Base-by-base conservation (phyloP, 176 grass and related monocot species). In the Thinopyrum elongatum region DNA sequence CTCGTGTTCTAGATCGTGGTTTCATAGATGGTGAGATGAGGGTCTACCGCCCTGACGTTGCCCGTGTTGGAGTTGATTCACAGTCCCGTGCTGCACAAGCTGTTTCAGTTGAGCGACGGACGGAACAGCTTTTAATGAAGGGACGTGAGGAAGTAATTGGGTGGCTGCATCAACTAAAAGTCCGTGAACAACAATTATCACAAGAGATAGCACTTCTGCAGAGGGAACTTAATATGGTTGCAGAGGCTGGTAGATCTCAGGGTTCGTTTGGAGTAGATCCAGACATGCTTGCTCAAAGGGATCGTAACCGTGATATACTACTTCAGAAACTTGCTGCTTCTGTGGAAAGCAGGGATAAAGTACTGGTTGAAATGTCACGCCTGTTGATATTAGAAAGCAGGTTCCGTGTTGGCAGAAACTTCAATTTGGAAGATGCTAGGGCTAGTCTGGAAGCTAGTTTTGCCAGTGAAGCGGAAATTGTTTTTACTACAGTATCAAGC, bases 21-120 rank as follows among this genome's bases (percentile, higher is more conserved):
- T 98, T 98, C 84, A 95, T 98, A 73, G 95, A 98, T 91, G 95
- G 95, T 59, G 95, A 98, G 72, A 98, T 98, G 95, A 95, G 95
- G 83, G 84, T 98, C 21, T 98, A 98, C 70, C 93, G 95, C 2
- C 95, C 95, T 57, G 95, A 98, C 87, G 95, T 98, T 29, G 95
- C 95, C 29, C 91, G 95, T 87, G 95, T 98, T 78, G 95, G 95
- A 84, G 95, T 98, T 82, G 95, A 98, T 86, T 93, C 93, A 64
- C 93, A 95, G 57, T 93, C 95, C 61, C 93, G 95, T 81, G 95
- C 95, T 77, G 93, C 95, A 2, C 95, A 98, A 81, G 95, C 93
- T 76, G 95, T 98, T 91, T 98, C 95, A 42, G 95, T 98, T 64
- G 95, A 98, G 81, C 90, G 95, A 42, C 85, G 95, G 78, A 98